phyloP scores from a whole-genome alignment of 345 rosid genomes.

The Hevea brasiliensis region DNA sequence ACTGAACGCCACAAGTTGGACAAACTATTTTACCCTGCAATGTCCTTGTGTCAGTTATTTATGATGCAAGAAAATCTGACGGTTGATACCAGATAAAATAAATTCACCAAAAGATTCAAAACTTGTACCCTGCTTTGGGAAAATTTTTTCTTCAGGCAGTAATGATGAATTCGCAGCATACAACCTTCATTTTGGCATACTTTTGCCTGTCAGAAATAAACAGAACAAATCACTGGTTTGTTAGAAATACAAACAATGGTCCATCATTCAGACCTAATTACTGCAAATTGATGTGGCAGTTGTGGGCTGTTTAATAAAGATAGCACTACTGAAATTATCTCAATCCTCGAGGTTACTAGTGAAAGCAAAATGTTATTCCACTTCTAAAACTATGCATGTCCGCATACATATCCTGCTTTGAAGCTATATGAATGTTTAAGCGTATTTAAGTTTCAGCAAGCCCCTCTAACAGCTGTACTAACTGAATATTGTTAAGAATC shows the following conservation, averaged over 20 bases:
- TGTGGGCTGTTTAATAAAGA: background rate
- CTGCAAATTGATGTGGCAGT: background rate
- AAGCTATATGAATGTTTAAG: too few species aligned
- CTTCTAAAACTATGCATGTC: background rate
- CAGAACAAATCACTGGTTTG: slow-evolving; percentile 6
- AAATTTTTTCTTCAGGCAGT: slow-evolving; percentile 65
- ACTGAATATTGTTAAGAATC: background rate
- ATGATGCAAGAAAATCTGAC: background rate
- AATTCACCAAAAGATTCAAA: slow-evolving; percentile 6
- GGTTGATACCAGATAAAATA: background rate
- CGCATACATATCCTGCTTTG: background rate
- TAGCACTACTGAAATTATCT: background rate
- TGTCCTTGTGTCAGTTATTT: slow-evolving; percentile 4
- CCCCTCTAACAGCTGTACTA: background rate
- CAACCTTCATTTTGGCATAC: slow-evolving; percentile 69
- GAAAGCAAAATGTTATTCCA: background rate
- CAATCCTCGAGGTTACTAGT: background rate
- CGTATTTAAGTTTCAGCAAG: too few species aligned
- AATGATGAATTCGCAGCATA: slow-evolving; percentile 61
- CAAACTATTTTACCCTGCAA: slow-evolving; percentile 59
- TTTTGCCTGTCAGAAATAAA: slow-evolving; percentile 53
- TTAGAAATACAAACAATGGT: background rate
- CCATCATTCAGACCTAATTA: background rate
- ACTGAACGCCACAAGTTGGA: slow-evolving; percentile 59
- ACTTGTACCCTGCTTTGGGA: slow-evolving; percentile 47